Evolutionary conservation across 257 asterid genomes (phyloP), one percentile per base, ranked within the genome.

Genomic region (Nicotiana paniculata): DNA sequence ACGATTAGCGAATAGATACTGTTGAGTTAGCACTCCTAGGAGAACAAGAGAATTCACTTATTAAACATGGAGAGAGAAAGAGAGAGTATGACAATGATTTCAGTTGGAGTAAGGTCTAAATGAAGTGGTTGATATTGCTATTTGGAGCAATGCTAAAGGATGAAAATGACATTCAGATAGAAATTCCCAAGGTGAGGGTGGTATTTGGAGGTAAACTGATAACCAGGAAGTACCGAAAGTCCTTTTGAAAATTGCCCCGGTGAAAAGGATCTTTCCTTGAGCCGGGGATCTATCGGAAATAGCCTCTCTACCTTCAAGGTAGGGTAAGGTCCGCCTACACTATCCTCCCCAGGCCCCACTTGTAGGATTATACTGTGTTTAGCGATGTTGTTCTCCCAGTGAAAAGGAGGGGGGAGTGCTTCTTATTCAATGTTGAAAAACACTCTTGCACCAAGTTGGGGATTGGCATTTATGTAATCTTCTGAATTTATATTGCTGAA

Each of bases 61-160:
- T 24, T 7, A n/a, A 39, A 48, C 61, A 70, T 39, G 10, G 48
- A 35, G 37, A 12, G 70, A 8, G 16, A 61, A 13, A 26, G 33
- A 62, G 70, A 12, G 10, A 64, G 39, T 12, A 43, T 10, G 18
- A 12, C 55, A 72, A 24, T 43, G 18, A 46, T 72, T 46, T 46
- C 21, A 72, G 79, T 72, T 24, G 61, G 39, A 46, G 59, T 24
- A 72, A 43, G 61, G 79, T 70, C 77, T 21, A 70, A 39, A 70
- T 70, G 77, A 70, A 70, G 58, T 72, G 79, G 21, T 46, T 72
- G 78, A 72, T 72, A 35, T 55, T 24, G 21, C 61, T 70, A 72
- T 26, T 21, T 46, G 21, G n/a, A 72, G 61, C 59, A 72, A 72
- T 72, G 21, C 79, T 12, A 12, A 70, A 43, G 13, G 11, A 21